Evolutionary conservation across 2,329 filamentous ascomycete genomes (phyloP), one percentile per base, ranked within the genome.

Genomic region (Microsporum ferrugineum): DNA sequence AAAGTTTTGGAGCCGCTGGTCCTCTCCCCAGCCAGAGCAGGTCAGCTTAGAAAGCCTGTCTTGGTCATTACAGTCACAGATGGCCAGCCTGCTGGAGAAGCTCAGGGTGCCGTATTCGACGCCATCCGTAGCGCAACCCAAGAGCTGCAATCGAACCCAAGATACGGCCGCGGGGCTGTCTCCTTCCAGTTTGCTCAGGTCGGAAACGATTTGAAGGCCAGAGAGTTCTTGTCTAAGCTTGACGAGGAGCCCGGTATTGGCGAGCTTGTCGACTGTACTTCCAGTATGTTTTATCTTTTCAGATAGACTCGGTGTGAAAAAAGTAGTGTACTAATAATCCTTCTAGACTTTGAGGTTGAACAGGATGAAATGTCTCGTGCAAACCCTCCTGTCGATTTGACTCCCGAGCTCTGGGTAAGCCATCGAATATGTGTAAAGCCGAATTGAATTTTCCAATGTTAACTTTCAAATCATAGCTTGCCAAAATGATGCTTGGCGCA

Each of bases 131-230:
- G 79, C 66, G 79, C 83, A 1, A 75, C 78, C 58, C 74, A 78
- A 23, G 78, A 84, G 62, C 73, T 84, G 31, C 68, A 75, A 29
- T 73, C 76, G 45, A 76, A 70, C 56, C 73, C 78, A 58, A 78
- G 76, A 58, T 83, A 81, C 66, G 83, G 83, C 36, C 76, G 76
- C 33, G 80, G 81, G 57, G 82, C 82, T n/a, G 72, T 87, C 62
- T 79, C 82, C 0, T 87, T 87, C 75, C 83, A 87, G 68, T 87
- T 87, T 68, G 84, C 84, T 0, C 85, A 88, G 67, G 85, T 88
- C 57, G 85, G 85, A 64, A 86, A 86, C 66, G 85, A 88, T 67
- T 76, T 81, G 68, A 80, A 80, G 65, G 85, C 85, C 1, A 81
- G 82, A 60, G 80, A 85, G 63, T 88, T 87, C 76, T 75, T 88